Percentiles rank a stretch among this genome's conserved stretches.
phyloP scores from a whole-genome alignment of 306 rosid species.

The Phaseolus lunatus region DNA sequence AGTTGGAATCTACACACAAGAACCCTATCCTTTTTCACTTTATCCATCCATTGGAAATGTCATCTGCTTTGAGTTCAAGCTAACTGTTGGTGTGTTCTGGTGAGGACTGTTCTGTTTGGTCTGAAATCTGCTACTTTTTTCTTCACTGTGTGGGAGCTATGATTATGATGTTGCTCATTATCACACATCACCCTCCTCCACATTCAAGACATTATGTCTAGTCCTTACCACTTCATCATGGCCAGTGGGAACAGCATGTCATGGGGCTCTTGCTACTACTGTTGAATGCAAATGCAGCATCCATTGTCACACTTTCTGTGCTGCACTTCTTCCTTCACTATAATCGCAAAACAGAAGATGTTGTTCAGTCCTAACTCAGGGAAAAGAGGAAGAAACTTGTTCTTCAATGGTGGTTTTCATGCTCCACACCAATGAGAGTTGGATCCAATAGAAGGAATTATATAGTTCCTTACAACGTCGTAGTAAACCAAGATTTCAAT shows the following conservation, averaged over 20 bases:
- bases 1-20: conserved; percentile 37
- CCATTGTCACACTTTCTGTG: background rate
- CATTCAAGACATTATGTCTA: too few relatives aligned
- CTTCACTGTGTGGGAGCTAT: background rate
- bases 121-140: background rate
- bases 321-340: background rate
- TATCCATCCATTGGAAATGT: conserved; percentile 42
- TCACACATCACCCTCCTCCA: conserved; percentile 40
- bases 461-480: too few relatives aligned
- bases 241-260: conserved; percentile 4
- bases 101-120: background rate
- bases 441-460: too few relatives aligned
- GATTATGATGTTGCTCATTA: background rate
- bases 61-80: background rate
- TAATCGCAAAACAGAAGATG: background rate
- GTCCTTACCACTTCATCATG: conserved; percentile 29
- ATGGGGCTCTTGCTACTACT: background rate
- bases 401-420: too few relatives aligned
- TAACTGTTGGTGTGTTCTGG: background rate
- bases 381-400: too few relatives aligned
- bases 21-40: conserved; percentile 41
- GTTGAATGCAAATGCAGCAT: background rate
- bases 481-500: too few relatives aligned
- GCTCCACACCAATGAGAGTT: too few relatives aligned
- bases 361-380: too few relatives aligned